phyloP scores from a whole-genome alignment of 805 yeast species.

The Cyberlindnera meyerae region DNA sequence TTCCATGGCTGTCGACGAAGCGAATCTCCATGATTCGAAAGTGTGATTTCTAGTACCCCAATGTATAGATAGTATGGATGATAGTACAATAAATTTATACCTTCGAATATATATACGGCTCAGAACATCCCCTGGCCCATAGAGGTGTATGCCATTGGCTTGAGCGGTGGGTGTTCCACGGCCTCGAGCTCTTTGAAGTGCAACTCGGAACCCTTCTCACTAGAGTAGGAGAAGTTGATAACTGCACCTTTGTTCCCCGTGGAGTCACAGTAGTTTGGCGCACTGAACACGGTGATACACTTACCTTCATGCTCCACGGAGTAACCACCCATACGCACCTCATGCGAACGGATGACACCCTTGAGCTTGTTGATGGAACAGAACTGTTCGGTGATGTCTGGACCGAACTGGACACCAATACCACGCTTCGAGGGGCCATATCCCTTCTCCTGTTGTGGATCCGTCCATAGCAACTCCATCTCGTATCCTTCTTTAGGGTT shows the following conservation, averaged over 20 bases:
- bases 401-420: conserved; percentile 94
- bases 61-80: no score
- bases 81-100: no score
- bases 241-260: conserved; percentile 91
- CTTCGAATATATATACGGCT: neutral
- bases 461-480: conserved; percentile 97
- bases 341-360: conserved; percentile 89
- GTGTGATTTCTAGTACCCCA: no score
- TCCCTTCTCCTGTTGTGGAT: conserved; percentile 79
- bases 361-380: conserved; percentile 65
- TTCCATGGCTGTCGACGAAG: no score
- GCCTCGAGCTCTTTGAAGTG: conserved; percentile 64
- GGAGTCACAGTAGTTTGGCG: conserved; percentile 95
- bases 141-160: conserved; percentile 87
- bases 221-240: conserved; percentile 54
- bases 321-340: conserved; percentile 88
- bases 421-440: conserved; percentile 90
- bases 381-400: conserved; percentile 82
- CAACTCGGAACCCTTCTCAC: conserved; percentile 33
- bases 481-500: conserved; percentile 90
- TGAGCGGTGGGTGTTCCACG: conserved; percentile 83
- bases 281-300: conserved; percentile 91
- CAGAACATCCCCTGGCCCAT: conserved; percentile 17
- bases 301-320: conserved; percentile 83
- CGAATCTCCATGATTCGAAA: no score